These are phyloP conservation scores for Exidia glandulosa DNA, from an alignment of 768 basidiomycete genomes.

Conservation along the genomic window DNA sequence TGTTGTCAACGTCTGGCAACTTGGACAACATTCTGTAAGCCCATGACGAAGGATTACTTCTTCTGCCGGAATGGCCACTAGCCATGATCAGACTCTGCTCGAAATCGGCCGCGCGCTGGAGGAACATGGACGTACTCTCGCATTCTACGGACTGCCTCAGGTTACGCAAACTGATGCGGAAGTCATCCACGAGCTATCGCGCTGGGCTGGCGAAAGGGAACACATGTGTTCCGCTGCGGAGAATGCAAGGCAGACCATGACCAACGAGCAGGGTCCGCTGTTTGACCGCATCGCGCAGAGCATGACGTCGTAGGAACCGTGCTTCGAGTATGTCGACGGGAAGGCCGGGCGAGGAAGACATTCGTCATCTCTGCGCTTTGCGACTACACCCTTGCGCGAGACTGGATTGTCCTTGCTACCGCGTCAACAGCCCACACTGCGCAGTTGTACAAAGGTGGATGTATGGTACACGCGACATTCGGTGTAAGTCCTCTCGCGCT, in stretches of 20 bases:
- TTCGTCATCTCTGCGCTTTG: conserved; percentile 25
- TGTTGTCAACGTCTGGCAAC: conserved; percentile 13
- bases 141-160: conserved; percentile 20
- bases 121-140: conserved; percentile 17
- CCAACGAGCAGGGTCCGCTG: no score
- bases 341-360: conserved; percentile 33
- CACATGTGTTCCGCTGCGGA: no score
- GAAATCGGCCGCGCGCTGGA: conserved; percentile 14
- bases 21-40: conserved; percentile 18
- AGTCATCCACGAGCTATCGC: conserved; percentile 17
- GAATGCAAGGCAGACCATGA: no score
- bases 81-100: conserved; percentile 14
- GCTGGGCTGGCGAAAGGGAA: conserved; percentile 11
- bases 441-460: conserved; percentile 26
- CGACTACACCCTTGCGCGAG: conserved; percentile 16
- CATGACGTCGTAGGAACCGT: neutral
- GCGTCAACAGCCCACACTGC: conserved; percentile 31
- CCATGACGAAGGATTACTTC: conserved; percentile 15
- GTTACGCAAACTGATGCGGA: conserved; percentile 15
- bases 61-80: conserved; percentile 9
- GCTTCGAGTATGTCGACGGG: conserved; percentile 25
- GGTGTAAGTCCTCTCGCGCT: no score
- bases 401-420: conserved; percentile 22
- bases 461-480: conserved; percentile 27
- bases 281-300: no score